Evolutionary conservation across 1,139 yeast genomes (phyloP), one percentile per base, ranked within the genome.

Genomic region (Blastobotrys arbuscula): DNA sequence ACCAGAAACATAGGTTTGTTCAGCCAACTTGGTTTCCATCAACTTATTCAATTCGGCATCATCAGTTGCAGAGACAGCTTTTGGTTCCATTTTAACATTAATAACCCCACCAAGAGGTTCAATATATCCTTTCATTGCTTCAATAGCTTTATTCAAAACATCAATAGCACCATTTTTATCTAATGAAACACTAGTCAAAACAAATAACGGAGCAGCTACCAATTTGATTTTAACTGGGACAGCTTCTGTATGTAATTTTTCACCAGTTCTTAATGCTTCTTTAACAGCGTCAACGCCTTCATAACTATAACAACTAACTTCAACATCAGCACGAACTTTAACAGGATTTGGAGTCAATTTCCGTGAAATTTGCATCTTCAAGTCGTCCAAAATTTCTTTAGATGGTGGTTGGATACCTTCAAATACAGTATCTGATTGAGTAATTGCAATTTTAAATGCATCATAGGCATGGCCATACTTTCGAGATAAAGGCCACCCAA

Each of bases 251-350:
- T 94, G 79, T 51, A 85, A 72, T 23, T 76, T 78, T 73, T 92
- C 98, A 48, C 96, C 98, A 23, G 90, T 84, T 58, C 78, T 75
- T 59, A 92, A 78, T 30, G 98, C 96, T 54, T 76, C 77, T 72
- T 90, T 90, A 65, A 92, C 90, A 56, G 98, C 98, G 67, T 90
- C 96, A 59, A 92, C 89, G 68, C 99, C 99, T 68, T 92, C 97
- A 70, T 92, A 92, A 57, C 94, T 79, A 74, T 90, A 92, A 69
- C 98, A 92, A 33, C 97, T 89, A 38, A 92, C 97, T 69, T 92
- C 97, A 49, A 92, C 86, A 68, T 92, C 98, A 24, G 98, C 96
- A 71, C 98, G 85, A 65, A 94, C 85, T 73, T 92, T 94, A 62
- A 89, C 89, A 38, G 97, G 96, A 73, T 92, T 97, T 53, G 98